Base-by-base conservation (phyloP, 2,329 filamentous ascomycete species). In the Myriosclerotinia curreyana region DNA sequence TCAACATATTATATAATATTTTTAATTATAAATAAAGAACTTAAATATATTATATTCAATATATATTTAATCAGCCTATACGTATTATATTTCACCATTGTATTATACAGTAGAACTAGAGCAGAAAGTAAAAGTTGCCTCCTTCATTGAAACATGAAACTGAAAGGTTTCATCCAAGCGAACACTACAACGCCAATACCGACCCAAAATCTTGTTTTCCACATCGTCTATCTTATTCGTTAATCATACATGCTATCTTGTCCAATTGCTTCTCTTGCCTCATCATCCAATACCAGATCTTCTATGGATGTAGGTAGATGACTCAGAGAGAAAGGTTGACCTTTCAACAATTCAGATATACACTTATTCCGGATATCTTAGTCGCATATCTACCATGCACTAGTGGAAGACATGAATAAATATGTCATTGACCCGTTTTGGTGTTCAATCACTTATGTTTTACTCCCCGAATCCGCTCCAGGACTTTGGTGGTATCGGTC, bases 401-500 rank as follows among this genome's bases (percentile, higher is more conserved):
- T 14, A 14, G 5, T 36, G 8, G 28, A 9, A 46, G 20, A 11
- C 2, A 49, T 48, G 5, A 12, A 8, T 7, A 42, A 38, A 48
- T 25, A 12, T 20, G 5, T 22, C 25, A 4, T 36, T 15, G 8
- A 48, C 6, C 9, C n/a, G 6, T 20, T 14, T 55, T 17, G 53
- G 38, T 11, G 2, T 42, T n/a, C 5, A 8, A n/a, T 42, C 17
- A 20, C 15, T 5, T 1, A 14, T 3, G 0, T 20, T 17, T 17
- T 5, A 36, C 28, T 36, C 17, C 2, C 31, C 6, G 1, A 15
- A 6, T 2, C 4, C n/a, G 28, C 3, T 88, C 85, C 65, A 98
- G 85, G 59, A 98, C 85, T 71, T 88, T 86, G 56, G 86, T 84
- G 53, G 92, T 88, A 75, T 94, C 89, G 66, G 83, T 83, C 79